phyloP scores from a whole-genome alignment of 352 stramenopile genomes.

The Globisporangium spiculum region DNA sequence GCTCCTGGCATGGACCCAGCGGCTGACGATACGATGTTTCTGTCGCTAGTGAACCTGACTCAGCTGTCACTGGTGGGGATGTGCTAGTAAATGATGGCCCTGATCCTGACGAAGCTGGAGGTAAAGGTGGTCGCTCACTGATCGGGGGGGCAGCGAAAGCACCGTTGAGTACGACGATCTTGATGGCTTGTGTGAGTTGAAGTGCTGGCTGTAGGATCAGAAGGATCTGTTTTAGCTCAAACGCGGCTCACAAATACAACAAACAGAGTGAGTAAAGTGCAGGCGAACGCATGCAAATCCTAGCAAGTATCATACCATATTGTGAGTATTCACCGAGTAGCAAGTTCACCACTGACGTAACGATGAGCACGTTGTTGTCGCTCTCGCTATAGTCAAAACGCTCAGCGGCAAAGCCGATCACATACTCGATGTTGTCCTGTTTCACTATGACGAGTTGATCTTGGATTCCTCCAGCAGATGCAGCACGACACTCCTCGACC shows the following conservation, averaged over 20 bases:
- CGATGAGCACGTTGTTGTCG: conserved; percentile 1
- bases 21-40: not conserved
- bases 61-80: not conserved
- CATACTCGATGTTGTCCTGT: not conserved
- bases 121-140: not conserved
- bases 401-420: not conserved
- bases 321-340: not conserved
- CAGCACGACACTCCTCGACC: not conserved
- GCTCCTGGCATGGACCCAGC: not conserved
- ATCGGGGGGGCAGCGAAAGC: not conserved
- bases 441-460: conserved; percentile 1
- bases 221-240: not conserved
- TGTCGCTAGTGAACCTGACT: not conserved
- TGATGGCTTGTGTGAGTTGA: not conserved
- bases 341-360: not conserved
- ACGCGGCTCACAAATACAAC: not conserved
- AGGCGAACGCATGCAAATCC: too few species aligned
- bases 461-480: not conserved
- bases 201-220: not conserved
- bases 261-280: not conserved
- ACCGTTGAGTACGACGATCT: not conserved
- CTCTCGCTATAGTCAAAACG: not conserved
- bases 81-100: not conserved
- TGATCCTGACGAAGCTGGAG: not conserved
- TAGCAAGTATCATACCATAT: too few species aligned